Conservation (phyloP, 164 flowering plant genomes). For the Tinospora cordifolia region DNA sequence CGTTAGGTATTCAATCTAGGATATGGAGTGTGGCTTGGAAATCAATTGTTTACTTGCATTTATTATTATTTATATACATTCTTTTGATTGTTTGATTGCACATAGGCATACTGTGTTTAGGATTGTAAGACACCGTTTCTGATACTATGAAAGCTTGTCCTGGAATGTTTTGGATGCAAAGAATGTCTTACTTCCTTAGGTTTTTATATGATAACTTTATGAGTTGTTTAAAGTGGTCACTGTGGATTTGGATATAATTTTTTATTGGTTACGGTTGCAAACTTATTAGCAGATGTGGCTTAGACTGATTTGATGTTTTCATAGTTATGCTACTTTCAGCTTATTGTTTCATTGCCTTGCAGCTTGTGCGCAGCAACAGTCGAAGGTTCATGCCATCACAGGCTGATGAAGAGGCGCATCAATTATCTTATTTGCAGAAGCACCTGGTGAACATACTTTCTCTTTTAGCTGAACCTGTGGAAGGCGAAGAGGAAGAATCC, state of each 20-base stretch:
- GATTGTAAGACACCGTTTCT: no score
- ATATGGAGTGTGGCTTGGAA: not conserved
- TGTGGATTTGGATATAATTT: not conserved
- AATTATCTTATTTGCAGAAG: constrained; percentile 84
- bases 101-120: not conserved
- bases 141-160: no score
- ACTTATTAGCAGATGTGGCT: not conserved
- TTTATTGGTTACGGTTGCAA: not conserved
- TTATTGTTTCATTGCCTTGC: constrained; percentile 20
- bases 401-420: constrained; percentile 96
- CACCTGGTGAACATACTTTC: constrained; percentile 83
- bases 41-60: not conserved
- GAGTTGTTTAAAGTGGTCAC: not conserved
- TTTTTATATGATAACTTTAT: no score
- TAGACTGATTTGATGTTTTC: not conserved
- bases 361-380: constrained; percentile 94
- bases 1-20: no score
- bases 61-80: no score
- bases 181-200: not conserved
- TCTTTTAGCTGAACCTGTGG: constrained; percentile 71
- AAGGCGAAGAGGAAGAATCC: constrained; percentile 83
- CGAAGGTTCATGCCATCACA: constrained; percentile 92
- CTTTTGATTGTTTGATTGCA: not conserved
- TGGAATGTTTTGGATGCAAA: no score
- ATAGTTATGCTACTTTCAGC: not conserved